Evolutionary conservation across 2,329 filamentous ascomycete genomes (phyloP).

Genomic region (Penicillium sp.): DNA sequence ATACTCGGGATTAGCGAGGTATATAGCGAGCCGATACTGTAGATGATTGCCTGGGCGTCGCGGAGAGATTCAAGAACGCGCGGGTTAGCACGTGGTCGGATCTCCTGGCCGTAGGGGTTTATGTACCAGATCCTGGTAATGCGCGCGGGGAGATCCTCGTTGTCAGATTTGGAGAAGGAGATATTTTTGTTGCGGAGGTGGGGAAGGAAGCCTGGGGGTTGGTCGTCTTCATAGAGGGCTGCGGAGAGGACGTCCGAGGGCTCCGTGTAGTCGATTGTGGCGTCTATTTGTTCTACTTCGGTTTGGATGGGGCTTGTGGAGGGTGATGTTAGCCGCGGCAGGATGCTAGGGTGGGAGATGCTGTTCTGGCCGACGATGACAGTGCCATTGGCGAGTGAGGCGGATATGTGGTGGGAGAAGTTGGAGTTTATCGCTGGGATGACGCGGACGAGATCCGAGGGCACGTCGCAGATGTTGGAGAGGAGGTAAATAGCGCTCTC

Average conservation of each 20-base stretch:
- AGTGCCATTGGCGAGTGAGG: constrained; percentile 74
- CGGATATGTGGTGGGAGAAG: constrained; percentile 93
- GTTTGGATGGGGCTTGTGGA: constrained; percentile 43
- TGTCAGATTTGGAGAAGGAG: constrained; percentile 76
- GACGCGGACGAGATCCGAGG: constrained; percentile 71
- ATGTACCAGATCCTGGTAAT: constrained; percentile 94
- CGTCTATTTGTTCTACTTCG: constrained; percentile 33
- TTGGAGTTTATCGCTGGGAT: constrained; percentile 93
- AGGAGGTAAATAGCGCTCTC: constrained; percentile 92
- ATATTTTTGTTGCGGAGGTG: constrained; percentile 82
- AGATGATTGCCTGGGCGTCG: constrained; percentile 72
- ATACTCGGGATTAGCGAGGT: constrained; percentile 86
- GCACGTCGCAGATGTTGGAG: constrained; percentile 83
- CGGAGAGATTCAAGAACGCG: constrained; percentile 73
- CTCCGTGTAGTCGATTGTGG: constrained; percentile 30
- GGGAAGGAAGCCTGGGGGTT: constrained; percentile 69
- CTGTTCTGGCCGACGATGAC: constrained; percentile 90
- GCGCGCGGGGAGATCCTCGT: constrained; percentile 77
- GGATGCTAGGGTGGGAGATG: constrained; percentile 78
- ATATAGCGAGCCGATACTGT: constrained; percentile 92
- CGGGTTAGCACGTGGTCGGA: constrained; percentile 81
- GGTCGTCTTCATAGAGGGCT: constrained; percentile 50
- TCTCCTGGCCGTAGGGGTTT: constrained; percentile 97
- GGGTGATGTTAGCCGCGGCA: constrained; percentile 34
- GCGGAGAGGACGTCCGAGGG: constrained; percentile 40